phyloP scores from a whole-genome alignment of 345 rosid genomes.

The Brassica juncea region DNA sequence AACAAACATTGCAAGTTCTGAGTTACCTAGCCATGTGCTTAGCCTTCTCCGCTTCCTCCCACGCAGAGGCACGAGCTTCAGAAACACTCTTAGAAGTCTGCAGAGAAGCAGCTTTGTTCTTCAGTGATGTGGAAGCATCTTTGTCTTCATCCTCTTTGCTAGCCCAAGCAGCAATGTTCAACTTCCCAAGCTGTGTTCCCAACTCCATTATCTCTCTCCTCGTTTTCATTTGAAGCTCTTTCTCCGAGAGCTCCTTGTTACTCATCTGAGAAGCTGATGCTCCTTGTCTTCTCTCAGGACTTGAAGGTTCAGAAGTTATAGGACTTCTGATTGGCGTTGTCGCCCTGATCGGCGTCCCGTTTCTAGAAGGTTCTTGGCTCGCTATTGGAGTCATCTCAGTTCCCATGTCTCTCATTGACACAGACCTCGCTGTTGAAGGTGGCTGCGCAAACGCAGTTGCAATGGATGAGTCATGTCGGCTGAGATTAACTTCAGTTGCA shows the following conservation, averaged over 20 bases:
- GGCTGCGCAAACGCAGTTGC: slow-evolving; percentile 72
- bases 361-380: slow-evolving; percentile 93
- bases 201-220: slow-evolving; percentile 83
- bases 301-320: slow-evolving; percentile 67
- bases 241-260: slow-evolving; percentile 57
- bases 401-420: slow-evolving; percentile 97
- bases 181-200: slow-evolving; percentile 84
- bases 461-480: slow-evolving; percentile 65
- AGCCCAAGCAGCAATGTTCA: slow-evolving; percentile 94
- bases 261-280: slow-evolving; percentile 18
- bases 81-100: slow-evolving; percentile 50
- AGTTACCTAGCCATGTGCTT: slow-evolving; percentile 80
- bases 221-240: slow-evolving; percentile 78
- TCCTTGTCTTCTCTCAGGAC: slow-evolving; percentile 59
- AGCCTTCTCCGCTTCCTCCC: slow-evolving; percentile 97
- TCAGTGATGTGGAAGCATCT: slow-evolving; percentile 51
- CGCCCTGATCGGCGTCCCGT: slow-evolving; percentile 80
- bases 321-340: slow-evolving; percentile 88
- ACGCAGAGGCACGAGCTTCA: slow-evolving; percentile 76
- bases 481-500: slow-evolving; percentile 70
- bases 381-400: slow-evolving; percentile 96
- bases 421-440: slow-evolving; percentile 86
- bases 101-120: slow-evolving; percentile 28
- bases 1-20: slow-evolving; percentile 8
- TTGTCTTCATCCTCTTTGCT: slow-evolving; percentile 86